Base-by-base conservation (phyloP, 192 early-diverging fungal species). In the Radiomyces spectabilis region DNA sequence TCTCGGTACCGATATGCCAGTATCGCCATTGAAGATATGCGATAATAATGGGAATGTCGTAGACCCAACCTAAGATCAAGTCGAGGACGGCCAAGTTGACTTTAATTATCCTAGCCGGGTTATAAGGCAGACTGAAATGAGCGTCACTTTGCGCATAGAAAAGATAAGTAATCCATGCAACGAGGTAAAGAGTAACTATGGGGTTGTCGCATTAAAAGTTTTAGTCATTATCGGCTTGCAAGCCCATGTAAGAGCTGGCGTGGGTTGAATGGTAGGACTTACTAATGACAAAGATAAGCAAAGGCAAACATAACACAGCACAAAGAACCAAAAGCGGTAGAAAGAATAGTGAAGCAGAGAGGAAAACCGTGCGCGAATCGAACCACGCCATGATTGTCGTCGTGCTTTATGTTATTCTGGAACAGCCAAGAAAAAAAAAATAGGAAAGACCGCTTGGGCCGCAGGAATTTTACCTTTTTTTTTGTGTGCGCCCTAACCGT, bases 91-190 rank as follows among this genome's bases (percentile, higher is more conserved):
- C 41, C 16, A 59, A 54, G 43, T 74, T 71, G 21, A 74, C 53
- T 54, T 74, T 70, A 7, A 71, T 33, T 15, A 74, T 49, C 26
- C 65, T 54, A 15, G 43, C 35, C 1, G 72, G 72, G 16, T 62
- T 63, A 25, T 57, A 63, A 2, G 72, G 72, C 8, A 74, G 34
- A 42, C 66, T 61, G 48, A 70, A 66, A 38, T 33, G 4, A 7
- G 42, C 42, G 33, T 74, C 68, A 31, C 57, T 59, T 39, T 71
- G 72, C 2, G 64, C 72, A 24, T 35, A 19, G 16, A 54, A 18
- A 6, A 59, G 35, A 30, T 65, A 61, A 0, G 31, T 48, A 30
- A 34, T 19, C 68, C 68, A 70, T n/a, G 68, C 68, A 26, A 51
- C 42, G 1, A 60, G 32, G 33, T 70, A 70, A 5, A 70, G 31